Conservation (phyloP, 2,329 filamentous ascomycete species). For the Fusarium sacchari region DNA sequence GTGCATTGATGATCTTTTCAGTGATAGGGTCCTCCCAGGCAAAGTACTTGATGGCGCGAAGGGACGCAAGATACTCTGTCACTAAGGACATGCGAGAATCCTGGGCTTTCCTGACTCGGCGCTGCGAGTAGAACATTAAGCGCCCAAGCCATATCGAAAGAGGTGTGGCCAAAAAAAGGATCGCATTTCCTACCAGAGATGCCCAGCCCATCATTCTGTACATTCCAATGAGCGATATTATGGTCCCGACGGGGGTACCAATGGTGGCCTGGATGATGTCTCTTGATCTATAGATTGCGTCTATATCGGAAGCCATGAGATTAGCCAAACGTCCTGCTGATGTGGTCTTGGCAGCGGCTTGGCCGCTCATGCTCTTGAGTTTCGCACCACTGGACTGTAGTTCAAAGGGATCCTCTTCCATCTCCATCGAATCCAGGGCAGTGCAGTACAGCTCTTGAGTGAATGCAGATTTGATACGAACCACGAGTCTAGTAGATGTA, state of each 20-base stretch:
- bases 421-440: conserved; percentile 65
- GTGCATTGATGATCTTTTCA: conserved; percentile 60
- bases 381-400: conserved; percentile 37
- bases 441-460: conserved; percentile 68
- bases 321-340: conserved; percentile 64
- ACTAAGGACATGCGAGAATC: conserved; percentile 67
- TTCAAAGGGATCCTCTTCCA: conserved; percentile 64
- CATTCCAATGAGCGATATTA: conserved; percentile 60
- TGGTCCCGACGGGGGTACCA: conserved; percentile 59
- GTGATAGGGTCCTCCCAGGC: conserved; percentile 66
- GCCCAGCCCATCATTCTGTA: conserved; percentile 67
- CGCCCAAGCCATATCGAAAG: conserved; percentile 61
- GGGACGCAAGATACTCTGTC: conserved; percentile 67
- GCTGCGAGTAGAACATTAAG: conserved; percentile 61
- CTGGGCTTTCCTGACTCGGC: conserved; percentile 63
- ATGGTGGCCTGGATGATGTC: conserved; percentile 60
- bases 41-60: conserved; percentile 69
- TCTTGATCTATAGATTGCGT: conserved; percentile 62
- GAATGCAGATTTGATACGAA: conserved; percentile 65
- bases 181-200: conserved; percentile 61
- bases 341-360: conserved; percentile 48
- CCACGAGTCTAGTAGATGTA: conserved; percentile 64
- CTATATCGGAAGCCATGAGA: conserved; percentile 68
- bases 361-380: conserved; percentile 43
- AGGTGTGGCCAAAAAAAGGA: conserved; percentile 60